Conservation (phyloP, 495 filamentous ascomycete genomes). For the Hypoxylon trugodes region DNA sequence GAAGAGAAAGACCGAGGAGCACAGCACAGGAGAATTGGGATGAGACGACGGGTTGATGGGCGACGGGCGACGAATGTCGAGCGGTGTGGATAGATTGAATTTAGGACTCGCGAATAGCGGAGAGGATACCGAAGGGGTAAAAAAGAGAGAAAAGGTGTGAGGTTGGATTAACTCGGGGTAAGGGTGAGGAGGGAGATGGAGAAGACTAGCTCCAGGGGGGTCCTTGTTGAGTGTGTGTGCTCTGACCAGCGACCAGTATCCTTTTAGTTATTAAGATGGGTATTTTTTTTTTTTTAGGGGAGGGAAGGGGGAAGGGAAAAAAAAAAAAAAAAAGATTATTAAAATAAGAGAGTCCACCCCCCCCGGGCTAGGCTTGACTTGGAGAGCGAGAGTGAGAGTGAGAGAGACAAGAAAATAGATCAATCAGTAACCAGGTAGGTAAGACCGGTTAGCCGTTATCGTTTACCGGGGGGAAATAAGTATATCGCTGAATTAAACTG, state of each 20-base stretch:
- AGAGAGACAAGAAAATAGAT: constrained; percentile 3
- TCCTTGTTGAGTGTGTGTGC: constrained; percentile 23
- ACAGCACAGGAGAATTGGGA: constrained; percentile 36
- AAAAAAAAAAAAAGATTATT: constrained; percentile 17
- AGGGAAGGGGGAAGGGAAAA: not conserved
- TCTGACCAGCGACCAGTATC: constrained; percentile 35
- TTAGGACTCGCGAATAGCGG: constrained; percentile 38
- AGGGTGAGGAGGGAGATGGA: constrained; percentile 40
- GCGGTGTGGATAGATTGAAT: constrained; percentile 36
- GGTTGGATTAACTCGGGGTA: constrained; percentile 49
- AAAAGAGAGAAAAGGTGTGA: constrained; percentile 47
- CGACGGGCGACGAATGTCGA: constrained; percentile 37
- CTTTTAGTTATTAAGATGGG: constrained; percentile 25
- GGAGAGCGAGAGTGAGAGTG: not conserved
- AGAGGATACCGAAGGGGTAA: constrained; percentile 44
- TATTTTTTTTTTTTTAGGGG: not conserved
- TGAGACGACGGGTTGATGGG: constrained; percentile 32
- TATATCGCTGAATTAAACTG: too few species aligned
- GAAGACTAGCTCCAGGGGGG: constrained; percentile 37
- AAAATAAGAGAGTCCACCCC: too few species aligned
- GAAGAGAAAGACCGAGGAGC: constrained; percentile 33
- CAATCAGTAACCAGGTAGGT: too few species aligned
- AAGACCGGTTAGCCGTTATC: too few species aligned
- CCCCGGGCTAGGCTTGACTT: constrained; percentile 29
- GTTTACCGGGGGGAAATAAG: not conserved